Conservation (phyloP, 108 stramenopile genomes). For the Nannochloropsis granulata region DNA sequence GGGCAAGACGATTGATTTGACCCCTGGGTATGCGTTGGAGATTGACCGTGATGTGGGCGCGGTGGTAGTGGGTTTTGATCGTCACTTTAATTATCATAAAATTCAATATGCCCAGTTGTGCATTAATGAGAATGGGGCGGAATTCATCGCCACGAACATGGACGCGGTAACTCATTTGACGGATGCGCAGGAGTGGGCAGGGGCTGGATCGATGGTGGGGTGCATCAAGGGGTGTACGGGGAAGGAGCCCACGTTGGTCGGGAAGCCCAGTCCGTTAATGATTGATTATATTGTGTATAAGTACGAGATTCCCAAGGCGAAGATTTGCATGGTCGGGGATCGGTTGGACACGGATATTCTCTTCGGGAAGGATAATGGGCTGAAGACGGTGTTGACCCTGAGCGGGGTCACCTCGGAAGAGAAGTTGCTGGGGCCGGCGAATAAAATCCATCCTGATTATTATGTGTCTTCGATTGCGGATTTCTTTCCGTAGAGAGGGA, state of each 20-base stretch:
- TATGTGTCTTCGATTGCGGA: constrained; percentile 87
- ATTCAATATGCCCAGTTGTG: constrained; percentile 86
- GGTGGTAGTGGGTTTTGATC: constrained; percentile 89
- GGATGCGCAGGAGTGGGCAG: constrained; percentile 96
- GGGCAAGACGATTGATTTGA: constrained; percentile 67
- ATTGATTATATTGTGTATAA: constrained; percentile 87
- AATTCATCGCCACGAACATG: constrained; percentile 94
- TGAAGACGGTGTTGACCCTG: constrained; percentile 78
- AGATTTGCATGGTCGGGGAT: constrained; percentile 63
- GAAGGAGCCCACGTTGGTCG: constrained; percentile 83
- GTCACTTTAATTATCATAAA: constrained; percentile 91
- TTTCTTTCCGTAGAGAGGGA: constrained; percentile 44
- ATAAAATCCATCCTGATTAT: constrained; percentile 81
- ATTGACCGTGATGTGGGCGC: constrained; percentile 80
- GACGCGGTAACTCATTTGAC: constrained; percentile 96
- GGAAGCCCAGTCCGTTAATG: constrained; percentile 92
- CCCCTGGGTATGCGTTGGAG: constrained; percentile 62
- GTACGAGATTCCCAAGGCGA: constrained; percentile 41
- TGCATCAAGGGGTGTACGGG: constrained; percentile 91
- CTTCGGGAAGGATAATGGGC: constrained; percentile 88
- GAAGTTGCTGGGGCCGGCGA: constrained; percentile 69
- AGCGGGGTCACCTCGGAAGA: constrained; percentile 86
- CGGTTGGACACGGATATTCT: constrained; percentile 93
- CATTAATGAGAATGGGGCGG: constrained; percentile 85
- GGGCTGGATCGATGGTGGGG: constrained; percentile 90